These are phyloP conservation scores for Leptodermis oblonga DNA, from an alignment of 257 asterid species.

Conservation along the genomic window DNA sequence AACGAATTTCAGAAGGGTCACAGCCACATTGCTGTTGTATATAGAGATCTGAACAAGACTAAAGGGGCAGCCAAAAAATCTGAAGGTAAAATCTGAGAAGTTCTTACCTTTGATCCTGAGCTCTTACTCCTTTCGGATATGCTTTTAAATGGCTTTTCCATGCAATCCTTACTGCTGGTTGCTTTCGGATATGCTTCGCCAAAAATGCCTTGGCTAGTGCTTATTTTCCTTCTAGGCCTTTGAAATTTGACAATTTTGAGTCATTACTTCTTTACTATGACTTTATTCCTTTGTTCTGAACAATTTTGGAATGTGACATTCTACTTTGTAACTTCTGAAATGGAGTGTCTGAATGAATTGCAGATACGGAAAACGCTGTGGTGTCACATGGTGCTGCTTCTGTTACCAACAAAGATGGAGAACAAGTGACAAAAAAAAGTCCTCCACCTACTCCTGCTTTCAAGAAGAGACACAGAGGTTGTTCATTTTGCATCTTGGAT, in stretches of 20 bases:
- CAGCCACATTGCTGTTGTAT: slow-evolving; percentile 95
- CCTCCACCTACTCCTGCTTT: slow-evolving; percentile 84
- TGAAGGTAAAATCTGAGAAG: slow-evolving; percentile 37
- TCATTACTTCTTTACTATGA: neutral
- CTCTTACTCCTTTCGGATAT: neutral
- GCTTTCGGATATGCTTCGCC: neutral
- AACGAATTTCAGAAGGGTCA: slow-evolving; percentile 98
- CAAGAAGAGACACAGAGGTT: slow-evolving; percentile 88
- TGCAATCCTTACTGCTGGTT: neutral
- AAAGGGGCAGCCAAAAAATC: slow-evolving; percentile 46
- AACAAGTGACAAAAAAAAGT: slow-evolving; percentile 52
- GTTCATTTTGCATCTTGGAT: slow-evolving; percentile 92
- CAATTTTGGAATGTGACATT: neutral
- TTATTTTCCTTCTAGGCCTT: neutral
- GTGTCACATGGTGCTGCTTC: slow-evolving; percentile 30
- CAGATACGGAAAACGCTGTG: slow-evolving; percentile 44
- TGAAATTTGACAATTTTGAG: neutral
- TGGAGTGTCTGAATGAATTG: slow-evolving; percentile 11
- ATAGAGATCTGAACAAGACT: slow-evolving; percentile 59
- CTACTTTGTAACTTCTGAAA: neutral
- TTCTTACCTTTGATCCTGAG: neutral
- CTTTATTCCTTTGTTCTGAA: neutral
- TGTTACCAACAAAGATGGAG: slow-evolving; percentile 36
- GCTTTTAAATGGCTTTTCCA: neutral
- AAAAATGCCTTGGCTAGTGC: neutral